These are phyloP conservation scores for Coix lacrymajobi DNA, from an alignment of 176 grass and related monocot genomes.

Conservation along the genomic window DNA sequence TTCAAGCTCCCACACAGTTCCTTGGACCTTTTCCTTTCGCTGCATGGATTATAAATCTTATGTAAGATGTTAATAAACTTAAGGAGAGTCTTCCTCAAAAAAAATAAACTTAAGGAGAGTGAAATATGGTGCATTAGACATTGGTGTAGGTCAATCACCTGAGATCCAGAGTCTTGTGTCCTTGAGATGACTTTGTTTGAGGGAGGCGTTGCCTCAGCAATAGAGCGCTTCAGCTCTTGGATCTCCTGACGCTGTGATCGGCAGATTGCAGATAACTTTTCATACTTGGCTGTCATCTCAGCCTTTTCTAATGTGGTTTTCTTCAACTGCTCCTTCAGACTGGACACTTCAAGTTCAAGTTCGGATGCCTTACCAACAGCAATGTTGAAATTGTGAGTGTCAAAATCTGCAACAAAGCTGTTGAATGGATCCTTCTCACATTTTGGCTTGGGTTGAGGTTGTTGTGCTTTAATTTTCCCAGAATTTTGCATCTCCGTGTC, in stretches of 20 bases:
- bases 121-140: not conserved
- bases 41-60: constrained; percentile 31
- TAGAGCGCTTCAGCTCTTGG: constrained; percentile 62
- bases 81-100: too few relatives aligned
- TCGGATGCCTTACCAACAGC: constrained; percentile 26
- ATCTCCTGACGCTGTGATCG: constrained; percentile 71
- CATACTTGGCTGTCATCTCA: constrained; percentile 76
- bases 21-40: constrained; percentile 71
- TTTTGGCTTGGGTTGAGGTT: constrained; percentile 26
- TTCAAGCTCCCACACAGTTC: constrained; percentile 64
- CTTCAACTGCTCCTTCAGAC: constrained; percentile 77
- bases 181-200: constrained; percentile 48
- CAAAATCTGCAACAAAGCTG: constrained; percentile 62
- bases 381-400: constrained; percentile 44
- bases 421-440: constrained; percentile 46
- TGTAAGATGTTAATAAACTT: constrained; percentile 3
- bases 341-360: constrained; percentile 53
- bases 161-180: constrained; percentile 25
- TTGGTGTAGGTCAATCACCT: constrained; percentile 20
- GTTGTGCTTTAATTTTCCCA: constrained; percentile 32
- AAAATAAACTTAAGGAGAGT: not conserved
- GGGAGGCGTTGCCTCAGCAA: constrained; percentile 36
- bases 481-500: constrained; percentile 32
- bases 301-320: constrained; percentile 60
- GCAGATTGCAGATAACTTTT: constrained; percentile 75